Evolutionary conservation across 495 filamentous ascomycete species (phyloP), one percentile per base, ranked within the genome.

Genomic region (Lentithecium fluviatile): DNA sequence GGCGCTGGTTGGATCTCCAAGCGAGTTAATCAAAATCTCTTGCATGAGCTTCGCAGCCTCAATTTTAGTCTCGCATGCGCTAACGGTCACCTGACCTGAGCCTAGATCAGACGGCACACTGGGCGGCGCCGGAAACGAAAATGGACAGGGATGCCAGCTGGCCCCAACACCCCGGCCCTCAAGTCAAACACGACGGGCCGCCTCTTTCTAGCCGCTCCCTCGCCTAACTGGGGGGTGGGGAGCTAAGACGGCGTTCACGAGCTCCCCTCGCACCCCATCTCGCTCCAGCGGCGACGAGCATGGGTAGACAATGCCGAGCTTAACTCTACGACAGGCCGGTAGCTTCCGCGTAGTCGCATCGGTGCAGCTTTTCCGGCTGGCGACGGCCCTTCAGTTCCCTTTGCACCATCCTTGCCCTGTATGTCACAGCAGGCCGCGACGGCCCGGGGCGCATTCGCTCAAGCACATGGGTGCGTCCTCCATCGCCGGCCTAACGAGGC

Each of bases 351-450:
- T n/a, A n/a, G n/a, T n/a, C n/a, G n/a, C n/a, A n/a, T n/a, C n/a
- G n/a, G n/a, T n/a, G n/a, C n/a, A n/a, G n/a, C n/a, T n/a, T n/a
- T n/a, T n/a, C 4, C 29, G 29, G 3, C 29, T 32, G 29, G 29
- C 29, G 29, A 32, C 29, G 29, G 29, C 29, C 29, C 40, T 43
- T 15, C 40, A 15, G 4, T 13, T 43, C 56, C 51, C 56, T 46
- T 29, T 46, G 45, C 56, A 43, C 12, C 21, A 52, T 43, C 59
- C 59, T 26, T 43, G 52, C 43, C 50, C 50, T 62, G 59, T 56
- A 51, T 50, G 52, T 56, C 52, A 62, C 52, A 23, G 37, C 56
- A 62, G 52, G 45, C 45, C 59, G 59, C 59, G 36, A 54, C 56
- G 56, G 56, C 21, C 50, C 59, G 59, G 51, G 52, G 38, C 59